Conservation (phyloP, 805 yeast species). For the Peterozyma xylosa region DNA sequence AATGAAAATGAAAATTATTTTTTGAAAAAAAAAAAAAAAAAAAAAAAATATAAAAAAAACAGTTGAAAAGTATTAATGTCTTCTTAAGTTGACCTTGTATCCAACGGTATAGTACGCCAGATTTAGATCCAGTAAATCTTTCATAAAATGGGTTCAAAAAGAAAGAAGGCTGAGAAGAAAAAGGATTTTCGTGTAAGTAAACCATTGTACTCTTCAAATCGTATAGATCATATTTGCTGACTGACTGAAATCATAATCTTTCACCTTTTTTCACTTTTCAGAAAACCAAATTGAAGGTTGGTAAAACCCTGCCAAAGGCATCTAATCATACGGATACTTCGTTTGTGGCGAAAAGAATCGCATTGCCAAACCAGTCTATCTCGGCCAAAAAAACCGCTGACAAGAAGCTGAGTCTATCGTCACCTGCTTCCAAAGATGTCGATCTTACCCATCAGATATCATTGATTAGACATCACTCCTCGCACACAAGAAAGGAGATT, state of each 20-base stretch:
- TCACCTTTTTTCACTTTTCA: conserved; percentile 9
- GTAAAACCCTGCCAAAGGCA: conserved; percentile 68
- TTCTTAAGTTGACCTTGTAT: too few relatives aligned
- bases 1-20: too few relatives aligned
- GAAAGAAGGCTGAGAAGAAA: conserved; percentile 54
- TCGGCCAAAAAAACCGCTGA: conserved; percentile 10
- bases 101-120: too few relatives aligned
- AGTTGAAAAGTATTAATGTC: background rate
- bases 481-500: conserved; percentile 66
- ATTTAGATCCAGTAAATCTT: background rate
- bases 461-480: conserved; percentile 66
- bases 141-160: conserved; percentile 37
- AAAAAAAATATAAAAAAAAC: background rate
- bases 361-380: conserved; percentile 30
- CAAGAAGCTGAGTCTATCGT: conserved; percentile 5
- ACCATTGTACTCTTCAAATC: background rate
- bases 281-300: conserved; percentile 80
- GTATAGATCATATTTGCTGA: background rate
- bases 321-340: conserved; percentile 81
- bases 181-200: conserved; percentile 55
- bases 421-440: conserved; percentile 22
- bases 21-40: background rate
- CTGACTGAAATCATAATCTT: background rate
- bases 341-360: conserved; percentile 59
- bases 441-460: conserved; percentile 58